Base-by-base conservation (phyloP, 371 early-diverging fungal genomes). In the Parasitella parasitica region DNA sequence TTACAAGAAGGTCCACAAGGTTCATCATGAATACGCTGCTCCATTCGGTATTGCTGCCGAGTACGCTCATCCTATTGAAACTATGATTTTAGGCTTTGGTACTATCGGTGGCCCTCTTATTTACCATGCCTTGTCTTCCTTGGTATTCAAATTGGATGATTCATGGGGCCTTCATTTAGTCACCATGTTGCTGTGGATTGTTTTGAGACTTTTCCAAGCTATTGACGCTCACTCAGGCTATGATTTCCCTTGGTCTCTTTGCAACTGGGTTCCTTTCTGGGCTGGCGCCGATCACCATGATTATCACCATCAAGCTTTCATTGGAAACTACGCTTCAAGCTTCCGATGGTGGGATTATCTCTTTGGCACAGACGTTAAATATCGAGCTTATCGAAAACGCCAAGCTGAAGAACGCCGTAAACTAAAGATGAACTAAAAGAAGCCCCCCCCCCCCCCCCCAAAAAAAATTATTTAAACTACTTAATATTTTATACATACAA, bases 171-270 rank as follows among this genome's bases (percentile, higher is more conserved):
- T 94, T 54, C 95, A 94, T 63, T 70, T 94, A 24, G 71, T 93
- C 41, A 91, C 91, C 35, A 86, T 94, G 82, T 70, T 92, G 41
- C 63, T 81, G 13, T 96, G 96, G 96, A 86, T 94, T 64, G 80
- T 85, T 26, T 71, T 87, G 16, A 87, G 93, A 66, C 84, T 94
- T 53, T 86, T 91, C 75, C 91, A 91, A 76, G 88, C 94, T 26
- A 88, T 97, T 35, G 97, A 96, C 72, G 91, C 94, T 49, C 97
- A 97, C 77, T 92, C 93, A 41, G 97, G 97, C 1, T 96, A 96
- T 66, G 96, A 96, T 68, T 96, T 96, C 75, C 97, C 97, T 35
- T 95, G 94, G 93, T 90, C 89, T 18, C 83, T 92, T 59, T 87
- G 87, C 66, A 80, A 91, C 74, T 83, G 81, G 66, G 41, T 93